These are phyloP conservation scores for Exserohilum rostratum DNA, from an alignment of 2,329 filamentous ascomycete genomes.

Conservation along the genomic window DNA sequence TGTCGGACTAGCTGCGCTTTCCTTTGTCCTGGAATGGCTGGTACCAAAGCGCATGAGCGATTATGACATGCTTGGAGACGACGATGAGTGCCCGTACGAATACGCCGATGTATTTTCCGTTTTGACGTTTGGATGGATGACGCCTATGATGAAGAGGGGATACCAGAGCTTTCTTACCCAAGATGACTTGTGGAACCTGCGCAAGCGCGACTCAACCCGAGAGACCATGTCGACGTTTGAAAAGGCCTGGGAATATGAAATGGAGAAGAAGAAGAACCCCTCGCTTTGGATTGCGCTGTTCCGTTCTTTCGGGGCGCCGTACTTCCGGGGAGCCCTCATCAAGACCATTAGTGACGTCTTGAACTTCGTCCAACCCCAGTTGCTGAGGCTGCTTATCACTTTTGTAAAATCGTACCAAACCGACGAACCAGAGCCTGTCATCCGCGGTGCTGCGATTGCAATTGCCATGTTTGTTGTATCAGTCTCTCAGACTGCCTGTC, in stretches of 20 bases:
- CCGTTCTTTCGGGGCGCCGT: slow-evolving; percentile 83
- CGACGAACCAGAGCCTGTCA: slow-evolving; percentile 72
- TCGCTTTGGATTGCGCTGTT: slow-evolving; percentile 88
- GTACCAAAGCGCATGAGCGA: slow-evolving; percentile 78
- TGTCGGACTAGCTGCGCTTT: slow-evolving; percentile 70
- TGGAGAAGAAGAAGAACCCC: slow-evolving; percentile 69
- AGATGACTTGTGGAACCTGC: slow-evolving; percentile 92
- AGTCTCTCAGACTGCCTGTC: slow-evolving; percentile 81
- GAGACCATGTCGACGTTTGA: slow-evolving; percentile 74
- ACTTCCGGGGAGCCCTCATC: slow-evolving; percentile 79
- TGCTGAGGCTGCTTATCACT: slow-evolving; percentile 80
- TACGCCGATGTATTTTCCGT: slow-evolving; percentile 94
- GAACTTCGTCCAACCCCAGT: slow-evolving; percentile 88
- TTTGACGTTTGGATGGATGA: slow-evolving; percentile 98
- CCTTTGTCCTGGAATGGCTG: slow-evolving; percentile 83
- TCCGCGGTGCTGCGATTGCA: slow-evolving; percentile 85
- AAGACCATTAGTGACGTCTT: slow-evolving; percentile 87
- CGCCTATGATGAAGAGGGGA: slow-evolving; percentile 92
- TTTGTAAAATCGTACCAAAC: slow-evolving; percentile 80
- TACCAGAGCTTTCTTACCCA: slow-evolving; percentile 92
- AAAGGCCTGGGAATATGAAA: slow-evolving; percentile 75
- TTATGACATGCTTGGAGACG: slow-evolving; percentile 71
- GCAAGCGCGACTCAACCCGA: slow-evolving; percentile 78
- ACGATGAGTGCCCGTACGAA: slow-evolving; percentile 78
- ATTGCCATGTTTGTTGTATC: slow-evolving; percentile 91